Evolutionary conservation across 2,329 filamentous ascomycete species (phyloP), one percentile per base, ranked within the genome.

Genomic region (Pseudophaeomoniella oleicola): DNA sequence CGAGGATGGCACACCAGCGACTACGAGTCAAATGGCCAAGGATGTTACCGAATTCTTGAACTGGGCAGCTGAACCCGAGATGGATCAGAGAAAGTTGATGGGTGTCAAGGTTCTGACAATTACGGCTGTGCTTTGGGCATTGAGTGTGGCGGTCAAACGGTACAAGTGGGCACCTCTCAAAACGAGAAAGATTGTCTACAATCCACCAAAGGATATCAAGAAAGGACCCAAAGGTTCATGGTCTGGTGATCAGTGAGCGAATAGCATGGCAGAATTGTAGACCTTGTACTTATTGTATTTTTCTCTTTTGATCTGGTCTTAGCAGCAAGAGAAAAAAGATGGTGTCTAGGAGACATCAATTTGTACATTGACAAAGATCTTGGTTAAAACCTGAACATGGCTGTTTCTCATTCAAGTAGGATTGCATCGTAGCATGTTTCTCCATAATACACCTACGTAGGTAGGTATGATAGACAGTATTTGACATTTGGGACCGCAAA

Each of bases 21-120:
- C 88, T 43, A 86, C 86, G 48, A 94, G 88, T 45, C 90, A 98
- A 69, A 98, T 98, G 90, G 90, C 90, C 63, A 98, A 98, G 79
- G 90, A 98, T 53, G 90, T 98, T 42, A 78, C 82, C 42, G 90
- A 98, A 67, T 98, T 98, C 71, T 74, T 98, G 58, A 96, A 98
- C 79, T 98, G 90, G 90, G 74, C 90, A 37, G 87, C 90, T 40
- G 90, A 98, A 71, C 90, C 90, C 34, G 90, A 98, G 72, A 94
- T 94, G 86, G 90, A 98, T 57, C 80, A 94, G 59, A 82, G 90
- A 59, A 98, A 98, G 82, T 90, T 86, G 71, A 98, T 96, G 90
- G 90, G 90, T 54, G 78, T 93, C 75, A 96, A 98, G 78, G 83
- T 93, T 37, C 62, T 98, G 51, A 77, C 81, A 48, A 75, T 94